Evolutionary conservation across 2,329 filamentous ascomycete genomes (phyloP).

Genomic region (Ascochyta pisi): DNA sequence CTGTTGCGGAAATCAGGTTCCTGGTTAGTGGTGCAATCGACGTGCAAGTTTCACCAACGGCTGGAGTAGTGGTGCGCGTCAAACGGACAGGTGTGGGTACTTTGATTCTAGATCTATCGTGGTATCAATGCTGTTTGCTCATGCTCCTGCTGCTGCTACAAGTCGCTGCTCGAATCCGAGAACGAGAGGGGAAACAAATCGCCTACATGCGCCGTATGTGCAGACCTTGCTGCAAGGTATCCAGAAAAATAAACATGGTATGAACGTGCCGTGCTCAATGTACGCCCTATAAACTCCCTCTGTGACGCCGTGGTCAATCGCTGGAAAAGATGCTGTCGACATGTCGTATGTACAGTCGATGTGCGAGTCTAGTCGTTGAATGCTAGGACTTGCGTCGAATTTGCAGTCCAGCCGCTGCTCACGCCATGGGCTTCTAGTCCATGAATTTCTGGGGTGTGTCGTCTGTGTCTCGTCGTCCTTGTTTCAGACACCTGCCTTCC

Average conservation of each 20-base stretch:
- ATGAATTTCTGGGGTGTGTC: slow-evolving; percentile 19
- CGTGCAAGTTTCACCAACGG: background rate
- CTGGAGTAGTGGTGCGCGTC: background rate
- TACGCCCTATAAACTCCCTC: background rate
- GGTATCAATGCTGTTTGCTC: slow-evolving; percentile 12
- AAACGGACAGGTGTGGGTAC: slow-evolving; percentile 5
- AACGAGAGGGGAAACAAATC: background rate
- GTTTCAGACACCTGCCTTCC: slow-evolving; percentile 48
- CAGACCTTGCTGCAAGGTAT: slow-evolving; percentile 9
- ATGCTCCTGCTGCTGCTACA: background rate
- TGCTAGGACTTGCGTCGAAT: background rate
- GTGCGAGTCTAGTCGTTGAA: slow-evolving; percentile 7
- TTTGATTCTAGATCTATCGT: slow-evolving; percentile 2
- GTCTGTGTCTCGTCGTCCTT: slow-evolving; percentile 21
- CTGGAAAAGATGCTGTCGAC: slow-evolving; percentile 5
- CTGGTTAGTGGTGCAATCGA: background rate
- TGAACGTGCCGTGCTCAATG: background rate
- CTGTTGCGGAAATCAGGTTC: too few relatives aligned
- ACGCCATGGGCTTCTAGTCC: slow-evolving; percentile 9
- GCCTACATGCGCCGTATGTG: slow-evolving; percentile 8
- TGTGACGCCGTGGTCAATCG: background rate
- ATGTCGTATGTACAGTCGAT: slow-evolving; percentile 12
- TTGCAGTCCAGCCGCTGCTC: background rate
- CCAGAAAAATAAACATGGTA: background rate
- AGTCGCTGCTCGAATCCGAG: background rate